Base-by-base conservation (phyloP, 805 yeast species). In the Wickerhamomyces queroliae region DNA sequence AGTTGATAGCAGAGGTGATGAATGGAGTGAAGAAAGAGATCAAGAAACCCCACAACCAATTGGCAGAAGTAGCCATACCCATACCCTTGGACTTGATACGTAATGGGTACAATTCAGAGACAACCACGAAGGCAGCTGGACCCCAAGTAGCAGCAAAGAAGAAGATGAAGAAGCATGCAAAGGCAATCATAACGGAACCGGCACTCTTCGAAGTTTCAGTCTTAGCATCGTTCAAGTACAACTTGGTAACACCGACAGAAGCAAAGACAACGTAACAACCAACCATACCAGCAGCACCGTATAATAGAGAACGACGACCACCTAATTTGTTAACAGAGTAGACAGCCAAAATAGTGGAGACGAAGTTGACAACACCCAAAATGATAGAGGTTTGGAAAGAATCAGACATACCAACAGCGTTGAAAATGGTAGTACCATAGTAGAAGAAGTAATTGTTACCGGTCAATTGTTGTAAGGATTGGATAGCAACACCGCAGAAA, bases 81-180 rank as follows among this genome's bases (percentile, higher is more conserved):
- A 64, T 64, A 49, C 72, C 78, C 61, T 81, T 77, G 58, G 81
- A 77, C 71, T 87, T 76, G 56, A 80, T 70, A 71, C 87, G 75
- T 56, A 80, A 70, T 61, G 89, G 89, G 64, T 76, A 81, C 38
- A 78, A 69, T 62, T 81, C 88, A 33, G 86, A 74, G 30, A 76
- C 72, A 49, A 80, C 78, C 43, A 77, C 78, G 62, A 68, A 80
- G 40, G 73, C 76, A 52, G 74, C 70, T 55, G 86, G 83, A 48
- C 85, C 87, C 87, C 87, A 81, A 21, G 86, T 76, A 35, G 80
- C 71, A 23, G 87, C 87, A 53, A 80, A 81, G 69, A 70, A 78
- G 72, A 80, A 79, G 47, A 81, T 76, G 70, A 69, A 81, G 52
- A 81, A 64, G 68, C 84, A 78, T 20, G 86, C 70, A 50, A 81